Conservation (phyloP, 192 early-diverging fungal genomes). For the Backusella parvicylindrica region DNA sequence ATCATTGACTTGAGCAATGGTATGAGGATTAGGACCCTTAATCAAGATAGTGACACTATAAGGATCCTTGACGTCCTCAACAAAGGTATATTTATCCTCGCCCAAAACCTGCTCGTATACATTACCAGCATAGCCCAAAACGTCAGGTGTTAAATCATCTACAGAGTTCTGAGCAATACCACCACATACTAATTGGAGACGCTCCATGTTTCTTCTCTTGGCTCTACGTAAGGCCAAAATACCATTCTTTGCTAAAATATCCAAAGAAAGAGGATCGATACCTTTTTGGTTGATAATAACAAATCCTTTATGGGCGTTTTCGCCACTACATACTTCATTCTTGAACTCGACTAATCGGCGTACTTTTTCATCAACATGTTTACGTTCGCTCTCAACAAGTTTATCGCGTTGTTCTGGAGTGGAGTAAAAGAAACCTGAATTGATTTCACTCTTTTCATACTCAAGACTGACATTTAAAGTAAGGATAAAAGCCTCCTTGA, state of each 20-base stretch:
- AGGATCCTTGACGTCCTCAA: conserved; percentile 92
- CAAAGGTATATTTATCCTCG: conserved; percentile 99
- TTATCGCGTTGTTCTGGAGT: conserved; percentile 98
- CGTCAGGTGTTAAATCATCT: conserved; percentile 82
- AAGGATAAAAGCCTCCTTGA: conserved; percentile 85
- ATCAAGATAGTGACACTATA: conserved; percentile 90
- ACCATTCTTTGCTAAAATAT: conserved; percentile 92
- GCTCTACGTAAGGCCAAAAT: conserved; percentile 95
- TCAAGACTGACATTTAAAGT: conserved; percentile 97
- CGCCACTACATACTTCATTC: conserved; percentile 85
- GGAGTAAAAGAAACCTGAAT: conserved; percentile 99
- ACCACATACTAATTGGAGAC: conserved; percentile 92
- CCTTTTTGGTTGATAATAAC: conserved; percentile 99
- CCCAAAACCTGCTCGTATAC: conserved; percentile 95
- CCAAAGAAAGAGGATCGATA: conserved; percentile 95
- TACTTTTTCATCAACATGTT: conserved; percentile 91
- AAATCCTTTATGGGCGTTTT: conserved; percentile 81
- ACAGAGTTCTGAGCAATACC: conserved; percentile 97
- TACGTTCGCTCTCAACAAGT: conserved; percentile 95
- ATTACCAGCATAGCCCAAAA: conserved; percentile 88
- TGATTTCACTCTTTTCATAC: conserved; percentile 99
- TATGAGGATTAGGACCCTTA: conserved; percentile 93
- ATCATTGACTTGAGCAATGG: conserved; percentile 93
- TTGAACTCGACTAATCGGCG: conserved; percentile 97
- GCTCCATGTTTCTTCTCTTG: conserved; percentile 99